Percentiles rank a stretch among this genome's conserved stretches.
Conservation (phyloP, 1,284 basidiomycete genomes). For the Marasmius fiardii region DNA sequence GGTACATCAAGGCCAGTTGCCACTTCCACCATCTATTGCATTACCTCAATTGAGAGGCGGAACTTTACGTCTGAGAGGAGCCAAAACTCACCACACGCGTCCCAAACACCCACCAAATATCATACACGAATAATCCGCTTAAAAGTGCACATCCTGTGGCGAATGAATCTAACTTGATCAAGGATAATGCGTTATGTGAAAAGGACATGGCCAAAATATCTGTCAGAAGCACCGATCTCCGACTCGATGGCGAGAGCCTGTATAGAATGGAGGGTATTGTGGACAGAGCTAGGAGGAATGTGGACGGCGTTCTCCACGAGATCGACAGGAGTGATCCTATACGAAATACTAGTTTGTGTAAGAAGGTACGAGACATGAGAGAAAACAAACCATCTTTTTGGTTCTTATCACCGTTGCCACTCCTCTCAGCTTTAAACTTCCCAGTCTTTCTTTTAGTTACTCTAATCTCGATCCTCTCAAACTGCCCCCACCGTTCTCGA, state of each 20-base stretch:
- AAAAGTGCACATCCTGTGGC: slow-evolving; percentile 84
- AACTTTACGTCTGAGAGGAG: slow-evolving; percentile 13
- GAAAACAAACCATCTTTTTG: neutral
- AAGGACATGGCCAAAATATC: slow-evolving; percentile 86
- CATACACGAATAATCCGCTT: slow-evolving; percentile 80
- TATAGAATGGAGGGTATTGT: slow-evolving; percentile 70
- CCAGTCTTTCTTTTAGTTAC: slow-evolving; percentile 7
- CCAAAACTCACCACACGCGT: slow-evolving; percentile 64
- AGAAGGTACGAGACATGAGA: slow-evolving; percentile 39
- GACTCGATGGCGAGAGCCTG: slow-evolving; percentile 43
- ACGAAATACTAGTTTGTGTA: neutral
- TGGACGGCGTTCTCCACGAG: slow-evolving; percentile 60
- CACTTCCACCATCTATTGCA: slow-evolving; percentile 81
- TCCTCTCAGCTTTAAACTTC: neutral
- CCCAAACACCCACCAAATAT: slow-evolving; percentile 88
- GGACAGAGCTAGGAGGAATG: slow-evolving; percentile 64
- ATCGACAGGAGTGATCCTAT: neutral
- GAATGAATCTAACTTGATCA: slow-evolving; percentile 91
- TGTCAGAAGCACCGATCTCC: slow-evolving; percentile 70
- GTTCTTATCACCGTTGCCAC: neutral
- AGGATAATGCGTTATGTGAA: slow-evolving; percentile 76
- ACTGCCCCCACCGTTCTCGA: slow-evolving; percentile 11
- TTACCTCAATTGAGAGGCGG: slow-evolving; percentile 1
- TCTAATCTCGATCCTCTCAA: slow-evolving; percentile 12
- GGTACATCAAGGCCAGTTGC: slow-evolving; percentile 93